Evolutionary conservation across 2,329 filamentous ascomycete species (phyloP), one percentile per base, ranked within the genome.

Genomic region (Pseudogymnoascus pannorum): DNA sequence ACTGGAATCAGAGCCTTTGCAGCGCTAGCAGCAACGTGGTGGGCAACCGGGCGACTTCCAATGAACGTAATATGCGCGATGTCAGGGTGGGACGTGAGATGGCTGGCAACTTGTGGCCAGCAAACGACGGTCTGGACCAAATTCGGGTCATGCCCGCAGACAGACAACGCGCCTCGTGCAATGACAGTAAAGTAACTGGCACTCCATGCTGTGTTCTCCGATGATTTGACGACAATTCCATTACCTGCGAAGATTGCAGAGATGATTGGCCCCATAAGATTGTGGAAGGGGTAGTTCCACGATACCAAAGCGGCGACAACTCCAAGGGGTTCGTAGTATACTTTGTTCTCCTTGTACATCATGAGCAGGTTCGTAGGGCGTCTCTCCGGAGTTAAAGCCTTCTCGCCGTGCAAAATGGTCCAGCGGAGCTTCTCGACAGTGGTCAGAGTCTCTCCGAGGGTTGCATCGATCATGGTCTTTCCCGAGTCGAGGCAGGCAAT

Each of bases 251-350:
- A 97, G 58, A 97, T 82, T 14, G 90, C 87, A 67, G 90, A 92
- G 72, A 97, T 95, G 66, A 97, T 83, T 12, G 93, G 94, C 0
- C 90, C 91, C 54, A 97, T 84, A 65, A 97, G 80, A 75, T 99
- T 99, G 77, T 99, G 94, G 75, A 97, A 96, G 48, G 91, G 87
- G 72, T 92, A 97, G 78, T 99, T 99, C 94, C 94, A 99, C 72
- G 89, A 94, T 44, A 99, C 91, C 59, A 93, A 87, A 16, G 94
- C 93, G 9, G 91, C 88, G 5, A 99, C 90, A 35, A 99, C 91
- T 14, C 94, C 94, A 18, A 97, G 78, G 12, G 94, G 93, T 75
- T 99, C 92, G 74, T 96, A 99, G 58, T 83, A 78, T 26, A 99
- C 92, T 64, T 87, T 87, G 72, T 97, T 97, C 73, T 84, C 86